Conservation (phyloP, 2,329 filamentous ascomycete genomes). For the Ophioceras dolichostomum region DNA sequence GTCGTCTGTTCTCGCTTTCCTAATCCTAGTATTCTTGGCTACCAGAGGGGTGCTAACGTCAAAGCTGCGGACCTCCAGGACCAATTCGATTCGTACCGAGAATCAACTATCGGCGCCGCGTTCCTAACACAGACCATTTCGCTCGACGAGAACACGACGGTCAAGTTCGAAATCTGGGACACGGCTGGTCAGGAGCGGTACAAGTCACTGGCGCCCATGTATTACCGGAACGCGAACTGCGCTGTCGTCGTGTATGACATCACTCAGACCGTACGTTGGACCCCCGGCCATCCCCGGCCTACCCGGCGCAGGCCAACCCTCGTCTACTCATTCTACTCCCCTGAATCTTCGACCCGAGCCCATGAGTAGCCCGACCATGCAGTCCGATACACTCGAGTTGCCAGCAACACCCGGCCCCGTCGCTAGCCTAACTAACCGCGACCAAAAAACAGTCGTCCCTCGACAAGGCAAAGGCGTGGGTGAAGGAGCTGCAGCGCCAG, state of each 20-base stretch:
- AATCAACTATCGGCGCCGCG: slow-evolving; percentile 95
- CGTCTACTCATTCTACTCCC: too few species aligned
- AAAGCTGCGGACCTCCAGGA: slow-evolving; percentile 43
- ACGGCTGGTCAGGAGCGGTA: slow-evolving; percentile 97
- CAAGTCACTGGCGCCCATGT: slow-evolving; percentile 98
- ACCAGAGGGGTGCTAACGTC: too few species aligned
- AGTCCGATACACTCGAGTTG: too few species aligned
- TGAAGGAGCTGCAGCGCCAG: slow-evolving; percentile 96
- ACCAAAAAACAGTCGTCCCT: slow-evolving; percentile 81
- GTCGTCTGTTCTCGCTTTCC: neutral
- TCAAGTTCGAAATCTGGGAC: slow-evolving; percentile 99
- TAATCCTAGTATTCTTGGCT: too few species aligned
- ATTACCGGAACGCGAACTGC: slow-evolving; percentile 98
- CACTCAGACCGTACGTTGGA: slow-evolving; percentile 76
- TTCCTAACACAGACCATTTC: slow-evolving; percentile 99
- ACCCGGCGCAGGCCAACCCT: too few species aligned
- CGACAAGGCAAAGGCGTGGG: slow-evolving; percentile 98
- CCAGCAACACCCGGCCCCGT: too few species aligned
- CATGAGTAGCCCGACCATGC: too few species aligned
- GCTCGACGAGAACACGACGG: slow-evolving; percentile 92
- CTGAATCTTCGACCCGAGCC: too few species aligned
- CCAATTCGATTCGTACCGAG: slow-evolving; percentile 95
- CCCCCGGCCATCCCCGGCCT: neutral
- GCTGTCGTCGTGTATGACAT: slow-evolving; percentile 99
- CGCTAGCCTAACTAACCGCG: too few species aligned